These are phyloP conservation scores for Chaetoscypha palmicola DNA, from an alignment of 2,329 filamentous ascomycete species.

Conservation along the genomic window DNA sequence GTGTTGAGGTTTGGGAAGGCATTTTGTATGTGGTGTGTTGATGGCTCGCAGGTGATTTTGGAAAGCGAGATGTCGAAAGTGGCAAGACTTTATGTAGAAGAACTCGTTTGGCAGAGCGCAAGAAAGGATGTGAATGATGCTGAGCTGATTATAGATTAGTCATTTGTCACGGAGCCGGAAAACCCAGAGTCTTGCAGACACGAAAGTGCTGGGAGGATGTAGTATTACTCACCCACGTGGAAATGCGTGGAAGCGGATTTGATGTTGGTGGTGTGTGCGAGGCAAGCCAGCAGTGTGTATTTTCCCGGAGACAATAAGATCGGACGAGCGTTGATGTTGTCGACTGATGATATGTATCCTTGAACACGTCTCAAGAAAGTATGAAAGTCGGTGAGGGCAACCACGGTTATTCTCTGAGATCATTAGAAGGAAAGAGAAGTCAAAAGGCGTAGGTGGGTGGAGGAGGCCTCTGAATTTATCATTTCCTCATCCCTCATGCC, in stretches of 20 bases:
- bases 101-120: too few species aligned
- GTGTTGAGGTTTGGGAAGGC: constrained; percentile 27
- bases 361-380: background rate
- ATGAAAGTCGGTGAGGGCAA: background rate
- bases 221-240: background rate
- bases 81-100: background rate
- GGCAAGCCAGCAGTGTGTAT: background rate
- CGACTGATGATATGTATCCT: background rate
- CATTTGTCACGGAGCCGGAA: background rate
- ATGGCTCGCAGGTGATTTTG: constrained; percentile 2
- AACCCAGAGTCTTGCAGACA: constrained; percentile 10
- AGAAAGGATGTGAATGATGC: background rate
- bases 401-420: too few species aligned
- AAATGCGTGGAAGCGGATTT: background rate
- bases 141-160: constrained; percentile 5
- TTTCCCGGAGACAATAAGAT: constrained; percentile 6
- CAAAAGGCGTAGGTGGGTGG: background rate
- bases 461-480: background rate
- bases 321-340: background rate
- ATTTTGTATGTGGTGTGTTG: constrained; percentile 14
- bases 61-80: background rate
- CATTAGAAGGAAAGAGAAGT: background rate
- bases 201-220: constrained; percentile 6
- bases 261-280: background rate
- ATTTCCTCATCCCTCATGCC: constrained; percentile 10